phyloP scores from a whole-genome alignment of 1,284 basidiomycete species.

The Agroathelia rolfsii region DNA sequence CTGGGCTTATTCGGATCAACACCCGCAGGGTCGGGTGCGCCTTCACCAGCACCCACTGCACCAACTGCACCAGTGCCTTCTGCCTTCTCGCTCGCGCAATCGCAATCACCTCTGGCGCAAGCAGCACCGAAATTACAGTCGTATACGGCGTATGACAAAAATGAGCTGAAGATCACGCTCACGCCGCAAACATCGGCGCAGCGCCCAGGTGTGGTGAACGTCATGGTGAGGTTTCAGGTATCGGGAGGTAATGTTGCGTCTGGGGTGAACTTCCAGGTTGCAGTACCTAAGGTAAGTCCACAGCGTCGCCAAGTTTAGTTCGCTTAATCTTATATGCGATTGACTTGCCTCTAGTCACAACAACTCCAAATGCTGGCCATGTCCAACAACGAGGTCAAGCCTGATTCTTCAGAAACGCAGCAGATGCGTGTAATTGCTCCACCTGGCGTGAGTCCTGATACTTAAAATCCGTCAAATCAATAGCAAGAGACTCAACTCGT shows the following conservation, averaged over 20 bases:
- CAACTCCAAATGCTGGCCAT: slow-evolving; percentile 98
- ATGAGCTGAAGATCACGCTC: slow-evolving; percentile 82
- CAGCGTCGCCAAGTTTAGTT: too few species aligned
- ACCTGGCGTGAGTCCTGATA: slow-evolving; percentile 58
- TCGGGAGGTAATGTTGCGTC: slow-evolving; percentile 40
- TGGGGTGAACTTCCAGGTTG: slow-evolving; percentile 89
- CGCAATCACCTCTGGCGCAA: slow-evolving; percentile 21
- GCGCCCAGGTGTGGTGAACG: slow-evolving; percentile 82
- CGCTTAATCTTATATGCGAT: too few species aligned
- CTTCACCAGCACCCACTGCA: too few species aligned
- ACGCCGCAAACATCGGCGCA: slow-evolving; percentile 75
- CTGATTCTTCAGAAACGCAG: slow-evolving; percentile 84
- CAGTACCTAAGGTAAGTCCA: slow-evolving; percentile 84
- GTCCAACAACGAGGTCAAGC: slow-evolving; percentile 73
- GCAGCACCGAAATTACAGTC: slow-evolving; percentile 47
- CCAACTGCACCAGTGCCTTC: slow-evolving; percentile 34
- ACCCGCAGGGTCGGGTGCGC: slow-evolving; percentile 26
- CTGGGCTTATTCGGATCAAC: slow-evolving; percentile 75
- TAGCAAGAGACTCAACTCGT: slow-evolving; percentile 3
- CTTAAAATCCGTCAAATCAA: slow-evolving; percentile 4
- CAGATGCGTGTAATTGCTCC: slow-evolving; percentile 90
- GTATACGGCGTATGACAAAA: slow-evolving; percentile 88
- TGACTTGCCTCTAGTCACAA: slow-evolving; percentile 75
- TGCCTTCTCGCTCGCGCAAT: slow-evolving; percentile 25
- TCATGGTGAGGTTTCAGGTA: slow-evolving; percentile 82